A percentile compares a stretch with the other conserved stretches of the same genome.
phyloP scores from a whole-genome alignment of 2,329 filamentous ascomycete species.

The Cercospora zeae-maydis region DNA sequence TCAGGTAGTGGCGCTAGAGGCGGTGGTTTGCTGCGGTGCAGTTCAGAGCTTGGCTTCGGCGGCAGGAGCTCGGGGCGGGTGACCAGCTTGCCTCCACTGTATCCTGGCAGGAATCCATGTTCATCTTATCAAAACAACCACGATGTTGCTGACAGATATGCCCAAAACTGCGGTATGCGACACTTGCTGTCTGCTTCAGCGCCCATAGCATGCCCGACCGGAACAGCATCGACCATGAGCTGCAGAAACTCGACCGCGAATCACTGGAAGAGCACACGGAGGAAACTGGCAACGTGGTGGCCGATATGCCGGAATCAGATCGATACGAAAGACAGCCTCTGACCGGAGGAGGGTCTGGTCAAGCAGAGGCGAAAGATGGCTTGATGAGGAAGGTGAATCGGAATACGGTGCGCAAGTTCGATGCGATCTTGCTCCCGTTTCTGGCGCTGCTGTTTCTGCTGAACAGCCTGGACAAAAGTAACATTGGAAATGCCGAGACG shows the following conservation, averaged over 20 bases:
- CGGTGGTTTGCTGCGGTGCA: not conserved
- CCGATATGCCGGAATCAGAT: not conserved
- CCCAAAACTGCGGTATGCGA: not conserved
- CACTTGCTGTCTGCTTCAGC: not conserved
- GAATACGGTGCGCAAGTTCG: conserved; percentile 48
- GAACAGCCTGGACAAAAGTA: conserved; percentile 53
- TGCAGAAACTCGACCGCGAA: conserved; percentile 16
- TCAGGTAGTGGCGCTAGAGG: not conserved
- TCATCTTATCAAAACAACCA: not conserved
- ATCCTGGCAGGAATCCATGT: not conserved
- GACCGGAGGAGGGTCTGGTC: not conserved
- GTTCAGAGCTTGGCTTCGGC: not conserved
- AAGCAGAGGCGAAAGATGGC: not conserved
- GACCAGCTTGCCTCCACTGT: not conserved
- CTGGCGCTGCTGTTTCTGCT: conserved; percentile 52
- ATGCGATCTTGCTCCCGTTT: conserved; percentile 50
- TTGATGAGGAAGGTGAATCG: conserved; percentile 25
- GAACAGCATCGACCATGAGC: conserved; percentile 12
- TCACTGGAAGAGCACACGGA: conserved; percentile 14
- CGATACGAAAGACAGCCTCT: conserved; percentile 6
- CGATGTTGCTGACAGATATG: not conserved
- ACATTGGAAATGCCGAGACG: conserved; percentile 55
- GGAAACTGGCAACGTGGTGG: not conserved
- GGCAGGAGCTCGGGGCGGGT: conserved; percentile 1
- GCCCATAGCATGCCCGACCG: conserved; percentile 3